Evolutionary conservation across 495 filamentous ascomycete species (phyloP), one percentile per base, ranked within the genome.

Genomic region (Talaromyces adpressus): DNA sequence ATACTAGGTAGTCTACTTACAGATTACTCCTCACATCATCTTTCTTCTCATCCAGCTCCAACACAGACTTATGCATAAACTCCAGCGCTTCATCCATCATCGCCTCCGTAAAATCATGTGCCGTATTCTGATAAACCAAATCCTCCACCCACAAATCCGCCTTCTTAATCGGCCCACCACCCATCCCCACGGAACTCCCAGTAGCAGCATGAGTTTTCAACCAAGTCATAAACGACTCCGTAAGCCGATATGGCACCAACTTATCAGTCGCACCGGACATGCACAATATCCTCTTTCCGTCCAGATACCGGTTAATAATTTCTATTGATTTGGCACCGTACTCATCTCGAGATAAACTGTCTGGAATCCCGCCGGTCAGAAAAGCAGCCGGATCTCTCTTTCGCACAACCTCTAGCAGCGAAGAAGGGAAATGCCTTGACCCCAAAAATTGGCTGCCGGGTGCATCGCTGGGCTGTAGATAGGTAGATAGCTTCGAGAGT

Each of bases 201-300:
- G 75, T 72, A 2, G 69, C 74, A 41, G 85, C 69, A 0, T 85
- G 86, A 36, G 81, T 72, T 72, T 89, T 89, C 59, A 97, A 77
- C 75, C 87, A 91, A 7, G 73, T 70, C 56, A 96, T 64, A 70
- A 97, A 95, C 0, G 82, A 80, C 68, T 88, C 83, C 2, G 82
- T 79, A 16, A 85, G 85, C 23, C 77, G 76, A 72, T 91, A 91
- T 6, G 94, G 93, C 20, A 98, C 93, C 56, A 98, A 73, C 69
- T 90, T 92, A 71, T 98, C 94, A 18, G 77, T 77, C 0, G 79
- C 88, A 0, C 93, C 94, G 12, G 87, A 87, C 63, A 95, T 75
- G 64, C 90, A 85, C 59, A 97, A 73, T 63, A 97, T 86, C 61
- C 79, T 85, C 74, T 97, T 98, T 0, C 87, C 86, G 1, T 75